phyloP scores from a whole-genome alignment of 2,329 filamentous ascomycete species.

The Albifimbria verrucaria region DNA sequence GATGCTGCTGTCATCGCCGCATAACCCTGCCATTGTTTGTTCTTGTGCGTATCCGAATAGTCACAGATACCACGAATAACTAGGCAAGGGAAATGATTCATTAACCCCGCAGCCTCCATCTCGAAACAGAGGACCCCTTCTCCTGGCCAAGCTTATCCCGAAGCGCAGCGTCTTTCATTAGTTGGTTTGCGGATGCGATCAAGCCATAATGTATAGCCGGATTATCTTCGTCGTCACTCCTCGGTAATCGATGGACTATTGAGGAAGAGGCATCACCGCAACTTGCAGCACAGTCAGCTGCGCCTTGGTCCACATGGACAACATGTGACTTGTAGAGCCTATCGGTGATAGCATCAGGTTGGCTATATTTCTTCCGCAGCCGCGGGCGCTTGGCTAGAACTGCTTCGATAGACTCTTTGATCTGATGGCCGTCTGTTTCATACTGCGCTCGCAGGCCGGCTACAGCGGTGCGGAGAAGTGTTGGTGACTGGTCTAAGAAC shows the following conservation, averaged over 20 bases:
- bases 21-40: conserved; percentile 26
- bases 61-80: conserved; percentile 33
- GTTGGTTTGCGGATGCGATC: conserved; percentile 12
- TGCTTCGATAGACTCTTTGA: conserved; percentile 2
- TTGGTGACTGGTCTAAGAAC: conserved; percentile 14
- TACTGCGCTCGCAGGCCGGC: conserved; percentile 6
- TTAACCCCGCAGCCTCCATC: conserved; percentile 28
- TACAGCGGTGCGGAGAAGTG: conserved; percentile 8
- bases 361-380: conserved; percentile 7
- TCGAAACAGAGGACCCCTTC: conserved; percentile 11
- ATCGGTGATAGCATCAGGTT: conserved; percentile 4
- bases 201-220: conserved; percentile 15
- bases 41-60: conserved; percentile 31
- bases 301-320: conserved; percentile 9
- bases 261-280: no score
- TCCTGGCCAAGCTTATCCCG: conserved; percentile 4
- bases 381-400: conserved; percentile 5
- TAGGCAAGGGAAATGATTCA: conserved; percentile 25
- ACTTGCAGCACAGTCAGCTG: no score
- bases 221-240: conserved; percentile 7
- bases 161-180: conserved; percentile 15
- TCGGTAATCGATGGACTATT: conserved; percentile 1
- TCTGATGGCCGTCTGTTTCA: conserved; percentile 10
- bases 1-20: conserved; percentile 25
- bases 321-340: conserved; percentile 7